Evolutionary conservation across 208 protist genomes (phyloP), one percentile per base, ranked within the genome.

Genomic region (Crithidia thermophila): DNA sequence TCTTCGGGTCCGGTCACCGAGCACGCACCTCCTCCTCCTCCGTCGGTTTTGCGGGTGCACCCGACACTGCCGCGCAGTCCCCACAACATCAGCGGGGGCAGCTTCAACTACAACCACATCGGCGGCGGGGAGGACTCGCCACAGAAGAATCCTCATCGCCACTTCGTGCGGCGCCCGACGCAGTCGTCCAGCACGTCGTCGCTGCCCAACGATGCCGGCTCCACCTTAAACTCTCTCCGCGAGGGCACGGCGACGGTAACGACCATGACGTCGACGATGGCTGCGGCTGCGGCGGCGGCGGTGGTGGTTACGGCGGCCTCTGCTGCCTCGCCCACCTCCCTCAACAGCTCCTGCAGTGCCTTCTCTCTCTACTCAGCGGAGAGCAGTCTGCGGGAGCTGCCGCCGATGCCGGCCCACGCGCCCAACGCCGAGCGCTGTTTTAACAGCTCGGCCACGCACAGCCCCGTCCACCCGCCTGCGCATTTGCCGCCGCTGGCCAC

Each of bases 321-420:
- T 9, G n/a, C 34, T n/a, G 4, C 4, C 37, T 58, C 51, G 18
- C 36, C 45, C 2, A 6, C 36, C 13, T 65, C 47, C 8, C 40
- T 28, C n/a, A 50, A 51, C 28, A 72, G 59, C 51, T 64, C 52
- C n/a, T 57, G 63, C 57, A 69, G 66, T 27, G 52, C 64, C 18
- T 79, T 66, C 14, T 64, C 69, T 2, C 61, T 75, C n/a, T 64
- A 69, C 52, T 75, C 69, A 1, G 52, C 60, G 2, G 61, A 68
- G 39, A 69, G 69, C 61, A 46, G 31, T 27, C n/a, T 18, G 45
- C 39, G 21, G 7, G 61, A 75, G 27, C 16, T 59, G 20, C 61
- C 69, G 7, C 37, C 14, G 42, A 52, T 31, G 28, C 61, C 62
- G 8, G 18, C 34, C 3, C 43, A 31, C 11, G n/a, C 33, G 43